A percentile compares a stretch with the other conserved stretches of the same genome.
Evolutionary conservation across 2,329 filamentous ascomycete species (phyloP).

Genomic region (Arthroderma sp.): DNA sequence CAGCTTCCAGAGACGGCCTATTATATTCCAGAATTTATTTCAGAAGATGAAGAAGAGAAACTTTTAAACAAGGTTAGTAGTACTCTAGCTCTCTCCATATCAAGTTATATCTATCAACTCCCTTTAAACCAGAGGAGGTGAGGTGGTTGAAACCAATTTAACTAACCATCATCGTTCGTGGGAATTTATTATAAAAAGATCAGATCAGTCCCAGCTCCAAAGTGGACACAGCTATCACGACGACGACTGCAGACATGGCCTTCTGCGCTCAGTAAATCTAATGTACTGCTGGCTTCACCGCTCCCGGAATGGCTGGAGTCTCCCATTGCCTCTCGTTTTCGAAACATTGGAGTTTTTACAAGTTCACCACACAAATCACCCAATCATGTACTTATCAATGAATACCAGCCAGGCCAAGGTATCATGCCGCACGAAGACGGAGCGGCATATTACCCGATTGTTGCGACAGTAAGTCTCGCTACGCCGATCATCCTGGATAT

Average conservation of each 20-base stretch:
- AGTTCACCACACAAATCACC: slow-evolving; percentile 61
- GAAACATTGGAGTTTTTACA: slow-evolving; percentile 40
- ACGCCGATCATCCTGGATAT: slow-evolving; percentile 67
- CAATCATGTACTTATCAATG: slow-evolving; percentile 90
- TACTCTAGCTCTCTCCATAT: background rate
- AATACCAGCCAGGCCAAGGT: slow-evolving; percentile 77
- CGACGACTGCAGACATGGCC: slow-evolving; percentile 86
- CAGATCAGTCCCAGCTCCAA: slow-evolving; percentile 53
- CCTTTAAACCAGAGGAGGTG: background rate
- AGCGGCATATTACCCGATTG: slow-evolving; percentile 69
- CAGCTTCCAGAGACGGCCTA: slow-evolving; percentile 44
- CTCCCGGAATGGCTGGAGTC: slow-evolving; percentile 63
- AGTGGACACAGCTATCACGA: slow-evolving; percentile 80
- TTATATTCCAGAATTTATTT: slow-evolving; percentile 81
- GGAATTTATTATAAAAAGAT: slow-evolving; percentile 25
- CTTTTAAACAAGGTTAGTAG: slow-evolving; percentile 57
- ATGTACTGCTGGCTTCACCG: slow-evolving; percentile 59
- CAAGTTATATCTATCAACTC: background rate
- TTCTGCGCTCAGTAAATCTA: slow-evolving; percentile 60
- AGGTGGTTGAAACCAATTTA: too few species aligned
- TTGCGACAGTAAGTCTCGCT: slow-evolving; percentile 81
- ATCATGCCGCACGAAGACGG: slow-evolving; percentile 98
- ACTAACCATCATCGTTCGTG: background rate
- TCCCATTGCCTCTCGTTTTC: slow-evolving; percentile 51
- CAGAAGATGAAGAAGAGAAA: slow-evolving; percentile 55